These are phyloP conservation scores for Pochonia chlamydosporia DNA, from an alignment of 2,329 filamentous ascomycete species.

Conservation along the genomic window DNA sequence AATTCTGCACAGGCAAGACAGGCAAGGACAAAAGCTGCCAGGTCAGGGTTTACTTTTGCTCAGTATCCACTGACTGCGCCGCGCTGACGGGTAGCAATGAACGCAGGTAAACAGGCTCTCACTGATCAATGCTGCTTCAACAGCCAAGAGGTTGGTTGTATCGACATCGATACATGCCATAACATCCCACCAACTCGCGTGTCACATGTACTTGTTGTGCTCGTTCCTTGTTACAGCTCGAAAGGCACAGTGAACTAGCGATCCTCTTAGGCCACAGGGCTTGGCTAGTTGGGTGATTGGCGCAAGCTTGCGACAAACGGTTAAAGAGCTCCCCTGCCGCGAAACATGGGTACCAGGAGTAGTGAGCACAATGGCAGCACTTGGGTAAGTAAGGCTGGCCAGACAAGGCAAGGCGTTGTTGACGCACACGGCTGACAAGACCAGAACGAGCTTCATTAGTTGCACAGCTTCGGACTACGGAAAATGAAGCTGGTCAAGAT, in stretches of 20 bases:
- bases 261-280: background rate
- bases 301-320: background rate
- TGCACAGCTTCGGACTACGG: too few relatives aligned
- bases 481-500: too few relatives aligned
- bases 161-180: background rate
- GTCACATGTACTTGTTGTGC: too few relatives aligned
- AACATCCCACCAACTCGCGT: background rate
- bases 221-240: too few relatives aligned
- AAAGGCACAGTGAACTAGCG: background rate
- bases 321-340: background rate
- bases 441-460: too few relatives aligned
- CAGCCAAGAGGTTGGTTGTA: background rate
- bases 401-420: too few relatives aligned
- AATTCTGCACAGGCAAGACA: background rate
- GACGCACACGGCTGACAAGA: too few relatives aligned
- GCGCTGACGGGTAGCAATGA: background rate
- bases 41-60: background rate
- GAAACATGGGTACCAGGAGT: background rate
- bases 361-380: background rate
- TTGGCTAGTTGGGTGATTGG: background rate
- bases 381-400: too few relatives aligned
- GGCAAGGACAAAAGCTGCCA: background rate
- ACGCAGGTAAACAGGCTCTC: too few relatives aligned
- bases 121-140: background rate
- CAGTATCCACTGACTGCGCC: background rate